These are phyloP conservation scores for Pythium sp. DNA, from an alignment of 352 stramenopile species.

Conservation along the genomic window DNA sequence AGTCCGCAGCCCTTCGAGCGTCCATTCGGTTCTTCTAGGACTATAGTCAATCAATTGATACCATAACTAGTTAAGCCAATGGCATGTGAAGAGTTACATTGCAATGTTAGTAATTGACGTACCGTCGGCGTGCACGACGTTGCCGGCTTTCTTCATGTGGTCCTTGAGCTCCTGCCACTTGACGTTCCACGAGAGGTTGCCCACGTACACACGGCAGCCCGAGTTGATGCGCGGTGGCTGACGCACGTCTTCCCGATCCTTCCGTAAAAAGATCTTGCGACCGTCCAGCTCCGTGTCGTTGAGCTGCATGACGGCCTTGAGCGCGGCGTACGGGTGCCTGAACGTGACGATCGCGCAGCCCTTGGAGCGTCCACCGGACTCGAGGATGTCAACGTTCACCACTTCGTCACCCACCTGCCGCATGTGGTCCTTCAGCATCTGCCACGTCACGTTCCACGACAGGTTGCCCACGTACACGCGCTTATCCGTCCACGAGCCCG, in stretches of 20 bases:
- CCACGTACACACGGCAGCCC: conserved; percentile 80
- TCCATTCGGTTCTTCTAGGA: conserved; percentile 76
- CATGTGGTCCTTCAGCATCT: conserved; percentile 87
- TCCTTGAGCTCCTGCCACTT: conserved; percentile 97
- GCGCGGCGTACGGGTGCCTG: conserved; percentile 69
- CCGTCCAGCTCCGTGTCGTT: conserved; percentile 92
- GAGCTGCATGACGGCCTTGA: conserved; percentile 81
- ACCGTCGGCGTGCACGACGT: conserved; percentile 82
- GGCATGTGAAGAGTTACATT: background rate
- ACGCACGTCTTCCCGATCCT: conserved; percentile 84
- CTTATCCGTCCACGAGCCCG: conserved; percentile 17
- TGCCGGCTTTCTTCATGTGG: conserved; percentile 88
- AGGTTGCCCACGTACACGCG: conserved; percentile 87
- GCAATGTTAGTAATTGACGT: background rate
- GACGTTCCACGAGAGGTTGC: conserved; percentile 91
- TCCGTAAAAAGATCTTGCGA: conserved; percentile 92
- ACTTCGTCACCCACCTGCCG: conserved; percentile 54
- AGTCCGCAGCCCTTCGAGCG: conserved; percentile 90
- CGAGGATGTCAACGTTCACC: conserved; percentile 57
- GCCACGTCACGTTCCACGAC: conserved; percentile 80
- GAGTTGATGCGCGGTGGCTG: conserved; percentile 28
- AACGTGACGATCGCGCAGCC: conserved; percentile 95
- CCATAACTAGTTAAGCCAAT: background rate
- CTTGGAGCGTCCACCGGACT: conserved; percentile 75
- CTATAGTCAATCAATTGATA: conserved; percentile 20